These are phyloP conservation scores for Dichomitus squalens DNA, from an alignment of 1,284 basidiomycete genomes.

Conservation along the genomic window DNA sequence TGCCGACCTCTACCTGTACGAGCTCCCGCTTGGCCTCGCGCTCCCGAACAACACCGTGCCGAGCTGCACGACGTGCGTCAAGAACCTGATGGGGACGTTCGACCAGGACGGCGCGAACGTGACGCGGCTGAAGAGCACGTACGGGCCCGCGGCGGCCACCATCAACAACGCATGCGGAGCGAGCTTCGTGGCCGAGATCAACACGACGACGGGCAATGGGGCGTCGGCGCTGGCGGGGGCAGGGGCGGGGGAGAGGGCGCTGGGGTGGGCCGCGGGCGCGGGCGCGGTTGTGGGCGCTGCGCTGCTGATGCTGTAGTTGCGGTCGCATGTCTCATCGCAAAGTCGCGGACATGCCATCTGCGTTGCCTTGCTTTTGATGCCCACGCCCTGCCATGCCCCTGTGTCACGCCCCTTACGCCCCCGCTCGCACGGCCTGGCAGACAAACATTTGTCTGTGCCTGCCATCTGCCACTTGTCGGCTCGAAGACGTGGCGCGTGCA, in stretches of 20 bases:
- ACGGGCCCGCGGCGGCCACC: conserved; percentile 36
- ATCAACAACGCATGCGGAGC: conserved; percentile 40
- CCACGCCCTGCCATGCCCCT: neutral
- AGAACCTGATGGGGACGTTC: conserved; percentile 55
- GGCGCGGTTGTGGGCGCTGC: neutral
- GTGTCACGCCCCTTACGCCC: neutral
- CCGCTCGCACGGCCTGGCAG: too few relatives aligned
- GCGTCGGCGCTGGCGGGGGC: neutral
- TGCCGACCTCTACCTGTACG: conserved; percentile 68
- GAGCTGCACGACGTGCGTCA: conserved; percentile 62
- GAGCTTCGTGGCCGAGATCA: conserved; percentile 31
- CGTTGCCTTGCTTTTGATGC: neutral
- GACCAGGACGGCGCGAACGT: conserved; percentile 24
- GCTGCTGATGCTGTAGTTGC: neutral
- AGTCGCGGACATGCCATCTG: neutral
- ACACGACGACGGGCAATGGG: neutral
- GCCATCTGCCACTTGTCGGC: too few relatives aligned
- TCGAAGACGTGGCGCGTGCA: too few relatives aligned
- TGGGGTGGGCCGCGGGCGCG: neutral
- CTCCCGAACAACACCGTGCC: conserved; percentile 50
- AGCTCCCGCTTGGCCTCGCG: conserved; percentile 55
- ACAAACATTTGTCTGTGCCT: too few relatives aligned
- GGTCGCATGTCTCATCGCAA: neutral
- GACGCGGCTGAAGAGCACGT: conserved; percentile 42
- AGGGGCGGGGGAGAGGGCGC: neutral